Conservation (phyloP, 2,329 filamentous ascomycete species). For the Talaromyces sp. region DNA sequence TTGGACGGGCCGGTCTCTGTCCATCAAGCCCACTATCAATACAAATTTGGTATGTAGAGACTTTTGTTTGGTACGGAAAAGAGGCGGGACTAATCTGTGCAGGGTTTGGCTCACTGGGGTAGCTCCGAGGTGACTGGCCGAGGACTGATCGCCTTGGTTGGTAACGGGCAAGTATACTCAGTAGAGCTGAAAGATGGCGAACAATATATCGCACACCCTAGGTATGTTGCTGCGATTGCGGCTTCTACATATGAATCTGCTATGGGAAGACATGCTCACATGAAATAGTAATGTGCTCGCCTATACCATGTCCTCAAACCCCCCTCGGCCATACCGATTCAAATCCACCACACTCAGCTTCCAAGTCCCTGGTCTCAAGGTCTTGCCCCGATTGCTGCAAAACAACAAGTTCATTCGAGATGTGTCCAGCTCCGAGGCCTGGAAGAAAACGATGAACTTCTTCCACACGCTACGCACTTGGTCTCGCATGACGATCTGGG, state of each 20-base stretch:
- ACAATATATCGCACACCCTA: conserved; percentile 86
- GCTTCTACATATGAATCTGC: too few relatives aligned
- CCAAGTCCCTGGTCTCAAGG: conserved; percentile 70
- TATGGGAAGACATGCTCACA: too few relatives aligned
- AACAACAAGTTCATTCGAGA: conserved; percentile 72
- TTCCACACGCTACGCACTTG: conserved; percentile 74
- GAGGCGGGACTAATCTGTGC: conserved; percentile 41
- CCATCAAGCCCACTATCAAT: conserved; percentile 74
- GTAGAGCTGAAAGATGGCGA: conserved; percentile 79
- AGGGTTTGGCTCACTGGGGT: conserved; percentile 84
- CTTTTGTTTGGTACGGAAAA: neutral
- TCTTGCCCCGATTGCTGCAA: conserved; percentile 65
- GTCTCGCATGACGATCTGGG: conserved; percentile 83
- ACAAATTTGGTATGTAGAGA: conserved; percentile 60
- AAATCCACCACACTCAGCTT: conserved; percentile 74
- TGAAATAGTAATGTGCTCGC: conserved; percentile 76
- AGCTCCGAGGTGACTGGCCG: conserved; percentile 85
- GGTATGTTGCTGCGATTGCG: conserved; percentile 41
- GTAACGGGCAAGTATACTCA: conserved; percentile 87
- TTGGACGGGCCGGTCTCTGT: conserved; percentile 90
- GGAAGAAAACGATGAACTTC: conserved; percentile 68
- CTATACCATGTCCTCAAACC: conserved; percentile 74
- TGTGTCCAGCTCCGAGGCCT: conserved; percentile 71
- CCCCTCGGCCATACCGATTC: conserved; percentile 83
- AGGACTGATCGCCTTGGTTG: conserved; percentile 80